Conservation (phyloP, 345 rosid species). For the Xanthoceras sorbifolium region DNA sequence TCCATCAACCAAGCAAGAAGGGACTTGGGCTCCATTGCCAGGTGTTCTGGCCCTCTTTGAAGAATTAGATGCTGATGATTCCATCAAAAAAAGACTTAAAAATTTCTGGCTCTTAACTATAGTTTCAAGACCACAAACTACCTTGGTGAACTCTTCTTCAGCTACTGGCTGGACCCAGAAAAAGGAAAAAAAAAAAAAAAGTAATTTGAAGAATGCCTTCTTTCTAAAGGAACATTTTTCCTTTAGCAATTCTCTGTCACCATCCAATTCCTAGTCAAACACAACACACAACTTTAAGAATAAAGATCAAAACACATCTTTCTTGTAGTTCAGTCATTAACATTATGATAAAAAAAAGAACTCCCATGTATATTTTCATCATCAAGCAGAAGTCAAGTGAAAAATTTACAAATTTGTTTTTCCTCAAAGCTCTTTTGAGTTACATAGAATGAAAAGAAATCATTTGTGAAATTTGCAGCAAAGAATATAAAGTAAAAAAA, state of each 20-base stretch:
- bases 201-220: constrained; percentile 19
- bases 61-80: constrained; percentile 48
- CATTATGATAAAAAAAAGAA: not conserved
- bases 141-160: constrained; percentile 8
- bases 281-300: not conserved
- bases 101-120: constrained; percentile 8
- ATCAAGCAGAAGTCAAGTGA: not conserved
- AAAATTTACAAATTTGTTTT: too few relatives aligned
- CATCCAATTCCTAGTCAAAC: constrained; percentile 9
- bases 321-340: not conserved
- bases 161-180: constrained; percentile 24
- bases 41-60: constrained; percentile 53
- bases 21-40: constrained; percentile 38
- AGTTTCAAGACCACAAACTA: constrained; percentile 33
- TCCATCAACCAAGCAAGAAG: constrained; percentile 78
- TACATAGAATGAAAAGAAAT: not conserved
- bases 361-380: not conserved
- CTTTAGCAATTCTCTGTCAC: constrained; percentile 7
- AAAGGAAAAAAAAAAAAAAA: not conserved
- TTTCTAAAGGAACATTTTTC: constrained; percentile 31
- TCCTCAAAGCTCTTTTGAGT: too few relatives aligned
- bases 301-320: constrained; percentile 4
- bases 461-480: not conserved
- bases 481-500: not conserved
- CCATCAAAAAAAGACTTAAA: constrained; percentile 43